Evolutionary conservation across 192 early-diverging fungal genomes (phyloP).

Genomic region (Rhizophagus clarus): DNA sequence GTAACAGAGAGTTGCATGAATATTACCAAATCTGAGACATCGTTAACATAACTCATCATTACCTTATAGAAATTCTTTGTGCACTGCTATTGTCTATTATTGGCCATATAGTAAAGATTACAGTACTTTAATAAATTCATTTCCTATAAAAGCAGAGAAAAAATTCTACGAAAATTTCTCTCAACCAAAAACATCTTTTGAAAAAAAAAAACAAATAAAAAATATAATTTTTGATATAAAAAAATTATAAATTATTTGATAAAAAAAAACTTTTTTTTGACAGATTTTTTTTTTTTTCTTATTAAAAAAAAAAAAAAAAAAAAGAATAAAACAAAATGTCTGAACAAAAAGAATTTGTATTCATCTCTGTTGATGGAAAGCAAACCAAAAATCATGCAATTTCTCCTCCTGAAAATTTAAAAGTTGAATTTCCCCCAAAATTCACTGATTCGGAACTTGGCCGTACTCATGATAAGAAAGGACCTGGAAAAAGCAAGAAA

Average conservation of each 20-base stretch:
- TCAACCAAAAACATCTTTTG: background rate
- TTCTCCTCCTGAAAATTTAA: background rate
- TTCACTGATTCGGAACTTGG: background rate
- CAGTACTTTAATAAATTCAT: too few species aligned
- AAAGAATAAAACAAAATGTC: too few species aligned
- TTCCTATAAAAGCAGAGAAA: too few species aligned
- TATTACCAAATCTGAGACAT: too few species aligned
- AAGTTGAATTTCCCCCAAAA: background rate
- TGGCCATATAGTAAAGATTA: too few species aligned
- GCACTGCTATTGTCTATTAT: too few species aligned
- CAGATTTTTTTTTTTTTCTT: background rate
- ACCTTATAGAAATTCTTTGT: too few species aligned
- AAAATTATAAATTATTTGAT: background rate
- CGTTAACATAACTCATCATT: too few species aligned
- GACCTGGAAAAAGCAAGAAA: background rate
- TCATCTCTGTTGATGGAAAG: background rate
- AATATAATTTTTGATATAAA: background rate
- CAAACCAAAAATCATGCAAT: background rate
- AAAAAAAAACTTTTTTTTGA: background rate
- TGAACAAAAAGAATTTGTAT: slow-evolving; percentile 1
- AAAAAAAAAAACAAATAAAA: background rate
- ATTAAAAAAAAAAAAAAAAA: background rate
- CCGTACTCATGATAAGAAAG: background rate
- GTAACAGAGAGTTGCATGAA: too few species aligned
- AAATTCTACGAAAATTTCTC: too few species aligned